Evolutionary conservation across 306 rosid genomes (phyloP).

Genomic region (Acacia melanoxylon): DNA sequence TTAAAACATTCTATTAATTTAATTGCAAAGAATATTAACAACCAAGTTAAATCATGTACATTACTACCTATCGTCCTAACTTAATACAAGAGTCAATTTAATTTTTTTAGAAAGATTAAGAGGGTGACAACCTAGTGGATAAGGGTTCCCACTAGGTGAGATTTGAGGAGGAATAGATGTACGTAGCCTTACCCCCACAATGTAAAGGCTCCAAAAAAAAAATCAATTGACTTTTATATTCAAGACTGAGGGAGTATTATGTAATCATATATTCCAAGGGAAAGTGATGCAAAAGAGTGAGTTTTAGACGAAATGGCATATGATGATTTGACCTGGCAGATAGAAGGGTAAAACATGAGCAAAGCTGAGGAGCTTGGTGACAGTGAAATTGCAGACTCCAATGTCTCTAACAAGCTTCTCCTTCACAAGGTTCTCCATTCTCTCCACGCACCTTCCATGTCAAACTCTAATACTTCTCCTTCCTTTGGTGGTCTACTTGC

Average conservation of each 20-base stretch:
- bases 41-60: not conserved
- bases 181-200: too few relatives aligned
- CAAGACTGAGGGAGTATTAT: not conserved
- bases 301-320: not conserved
- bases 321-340: conserved; percentile 40
- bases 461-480: conserved; percentile 50
- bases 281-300: not conserved
- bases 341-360: conserved; percentile 48
- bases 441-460: conserved; percentile 63
- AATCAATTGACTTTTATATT: too few relatives aligned
- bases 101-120: too few relatives aligned
- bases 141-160: too few relatives aligned
- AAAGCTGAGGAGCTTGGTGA: conserved; percentile 39
- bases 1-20: not conserved
- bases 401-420: conserved; percentile 52
- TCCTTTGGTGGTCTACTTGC: conserved; percentile 50
- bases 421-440: conserved; percentile 62
- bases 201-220: too few relatives aligned
- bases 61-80: too few relatives aligned
- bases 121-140: too few relatives aligned
- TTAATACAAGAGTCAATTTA: too few relatives aligned
- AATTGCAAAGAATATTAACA: not conserved
- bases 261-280: not conserved
- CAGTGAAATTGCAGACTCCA: conserved; percentile 56
- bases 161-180: too few relatives aligned